Base-by-base conservation (phyloP, 176 grass and related monocot genomes). In the Stipa capillata region DNA sequence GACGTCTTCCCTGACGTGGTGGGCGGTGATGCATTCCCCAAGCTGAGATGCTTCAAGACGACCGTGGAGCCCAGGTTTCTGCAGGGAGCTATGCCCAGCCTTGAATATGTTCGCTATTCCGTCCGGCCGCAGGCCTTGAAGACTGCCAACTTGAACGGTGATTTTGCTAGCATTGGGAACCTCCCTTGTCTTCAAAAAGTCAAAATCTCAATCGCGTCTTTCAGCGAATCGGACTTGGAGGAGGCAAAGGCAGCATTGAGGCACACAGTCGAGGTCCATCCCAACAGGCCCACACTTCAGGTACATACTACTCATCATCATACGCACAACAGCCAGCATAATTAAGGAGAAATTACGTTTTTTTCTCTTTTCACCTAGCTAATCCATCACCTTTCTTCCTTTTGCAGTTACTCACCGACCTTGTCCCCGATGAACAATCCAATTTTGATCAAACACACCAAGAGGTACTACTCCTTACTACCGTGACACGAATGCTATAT, bases 141-240 rank as follows among this genome's bases (percentile, higher is more conserved):
- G 8, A 3, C n/a, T n/a, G n/a, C n/a, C n/a, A n/a, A n/a, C n/a
- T n/a, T n/a, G n/a, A n/a, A n/a, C n/a, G n/a, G n/a, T n/a, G n/a
- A 63, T 17, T 63, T 7, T 32, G 31, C 1, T 63, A 63, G 16
- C 16, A 9, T 63, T 6, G 17, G 3, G 60, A 63, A 34, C 32
- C 60, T 62, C 15, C 59, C 29, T 9, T 8, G 17, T 36, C 60
- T 63, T 11, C 3, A 63, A 32, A 8, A 63, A 34, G 17, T 63
- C 8, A 7, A 50, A 2, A 18, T 4, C 20, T 0, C 0, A 20
- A 50, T 20, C 5, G 2, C 17, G 6, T 1, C 4, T n/a, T n/a
- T 0, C 6, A 51, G 4, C 8, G 20, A 0, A 1, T 20, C 8
- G 49, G 20, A 0, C 7, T 0, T 51, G 49, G 7, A 0, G 49